Base-by-base conservation (phyloP, 176 grass and related monocot species). In the Urochloa ruziziensis region DNA sequence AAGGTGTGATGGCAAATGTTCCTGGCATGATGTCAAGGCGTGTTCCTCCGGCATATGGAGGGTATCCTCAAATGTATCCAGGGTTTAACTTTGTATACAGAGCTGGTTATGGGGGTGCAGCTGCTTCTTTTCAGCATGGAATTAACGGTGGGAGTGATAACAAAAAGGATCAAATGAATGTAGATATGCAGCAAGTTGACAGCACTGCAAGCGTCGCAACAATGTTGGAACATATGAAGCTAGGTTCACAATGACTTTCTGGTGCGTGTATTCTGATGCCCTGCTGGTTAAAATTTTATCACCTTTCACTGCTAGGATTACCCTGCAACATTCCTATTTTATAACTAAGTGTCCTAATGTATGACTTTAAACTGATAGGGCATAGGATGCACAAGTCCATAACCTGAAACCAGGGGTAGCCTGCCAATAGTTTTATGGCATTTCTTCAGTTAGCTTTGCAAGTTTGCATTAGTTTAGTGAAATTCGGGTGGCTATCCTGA, bases 201-300 rank as follows among this genome's bases (percentile, higher is more conserved):
- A 71, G 19, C 25, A 17, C 77, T 82, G 70, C 75, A 71, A 51
- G 84, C 0, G 11, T 91, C 10, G 30, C 82, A 27, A 18, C 84
- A 62, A 87, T 85, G 80, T 73, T 92, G 15, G 90, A 94, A 73
- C 74, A 83, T 78, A 83, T 92, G 81, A 94, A 90, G 83, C 75
- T 94, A 86, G 90, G 88, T 70, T 86, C 84, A 44, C 87, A 94
- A 94, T 92, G 83, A 94, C 77, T 62, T 87, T 90, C 82, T 80
- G 83, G 84, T 94, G 32, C 72, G 89, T 85, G 57, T 34, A 39
- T 62, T 74, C 49, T 68, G 61, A 80, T 27, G 44, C 53, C 10
- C 6, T 36, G 47, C 24, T 36, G 18, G 75, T 78, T 84, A 46
- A 57, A 74, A 24, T 6, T 32, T 57, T 49, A 17, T 73, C 70